Percentiles rank a stretch among this genome's conserved stretches.
These are phyloP conservation scores for Poa annua DNA, from an alignment of 176 grass and related monocot genomes.

Conservation along the genomic window DNA sequence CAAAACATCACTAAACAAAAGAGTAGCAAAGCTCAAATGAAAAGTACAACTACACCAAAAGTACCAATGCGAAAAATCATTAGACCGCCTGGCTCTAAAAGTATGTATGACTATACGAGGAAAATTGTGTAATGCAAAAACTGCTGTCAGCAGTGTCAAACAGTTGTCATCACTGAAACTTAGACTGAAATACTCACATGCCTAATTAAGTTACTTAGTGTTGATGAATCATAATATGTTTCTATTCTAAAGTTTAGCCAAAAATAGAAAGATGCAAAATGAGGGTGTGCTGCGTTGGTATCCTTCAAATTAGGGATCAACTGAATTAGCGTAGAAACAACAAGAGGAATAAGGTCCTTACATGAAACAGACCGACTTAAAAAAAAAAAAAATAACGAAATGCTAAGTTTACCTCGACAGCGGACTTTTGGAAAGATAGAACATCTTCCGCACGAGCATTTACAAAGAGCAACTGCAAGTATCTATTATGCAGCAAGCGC, in stretches of 20 bases:
- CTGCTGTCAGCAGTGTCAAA: not conserved
- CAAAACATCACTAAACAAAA: slow-evolving; percentile 27
- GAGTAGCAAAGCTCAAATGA: not conserved
- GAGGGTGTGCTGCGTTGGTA: not conserved
- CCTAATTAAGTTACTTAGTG: not conserved
- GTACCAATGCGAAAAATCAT: slow-evolving; percentile 1
- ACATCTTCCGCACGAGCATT: slow-evolving; percentile 58
- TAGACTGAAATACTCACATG: not conserved
- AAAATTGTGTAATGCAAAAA: slow-evolving; percentile 26
- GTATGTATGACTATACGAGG: not conserved
- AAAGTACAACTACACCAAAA: slow-evolving; percentile 15
- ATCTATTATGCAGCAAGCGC: slow-evolving; percentile 63
- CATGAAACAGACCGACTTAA: slow-evolving; percentile 17
- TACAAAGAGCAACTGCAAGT: slow-evolving; percentile 80
- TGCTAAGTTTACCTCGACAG: slow-evolving; percentile 62
- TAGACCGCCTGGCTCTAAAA: not conserved
- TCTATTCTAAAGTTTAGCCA: not conserved
- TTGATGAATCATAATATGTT: not conserved
- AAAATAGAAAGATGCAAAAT: not conserved
- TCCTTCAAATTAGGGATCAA: not conserved
- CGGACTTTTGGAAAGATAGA: slow-evolving; percentile 66
- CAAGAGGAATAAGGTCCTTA: not conserved
- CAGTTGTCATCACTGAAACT: slow-evolving; percentile 11
- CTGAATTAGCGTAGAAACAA: not conserved
- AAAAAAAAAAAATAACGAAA: too few species aligned